Evolutionary conservation across 2,329 filamentous ascomycete genomes (phyloP).

Genomic region (Kalmusia sp.): DNA sequence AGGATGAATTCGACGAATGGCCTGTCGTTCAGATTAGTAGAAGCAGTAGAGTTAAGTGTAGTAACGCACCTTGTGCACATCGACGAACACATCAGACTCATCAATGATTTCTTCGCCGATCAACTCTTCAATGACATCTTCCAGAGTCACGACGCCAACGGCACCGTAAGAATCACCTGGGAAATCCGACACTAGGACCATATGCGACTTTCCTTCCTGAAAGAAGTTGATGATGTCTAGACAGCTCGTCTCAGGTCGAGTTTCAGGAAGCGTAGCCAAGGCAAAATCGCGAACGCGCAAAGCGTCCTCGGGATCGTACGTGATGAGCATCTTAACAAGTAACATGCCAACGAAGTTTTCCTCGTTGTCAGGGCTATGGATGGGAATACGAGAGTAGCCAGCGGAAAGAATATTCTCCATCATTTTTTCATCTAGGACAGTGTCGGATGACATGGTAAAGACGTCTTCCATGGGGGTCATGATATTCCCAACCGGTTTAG

Average conservation of each 20-base stretch:
- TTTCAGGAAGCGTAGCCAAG: constrained; percentile 92
- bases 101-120: constrained; percentile 99
- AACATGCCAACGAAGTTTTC: constrained; percentile 97
- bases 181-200: constrained; percentile 91
- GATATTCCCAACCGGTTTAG: constrained; percentile 91
- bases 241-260: constrained; percentile 92
- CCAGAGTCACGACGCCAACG: constrained; percentile 90
- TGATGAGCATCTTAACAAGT: constrained; percentile 97
- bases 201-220: constrained; percentile 98
- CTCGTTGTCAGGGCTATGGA: constrained; percentile 83
- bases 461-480: constrained; percentile 99
- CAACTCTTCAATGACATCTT: constrained; percentile 97
- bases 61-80: constrained; percentile 77
- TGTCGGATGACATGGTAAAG: constrained; percentile 95
- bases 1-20: constrained; percentile 85
- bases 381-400: constrained; percentile 95
- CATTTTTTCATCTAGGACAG: constrained; percentile 87
- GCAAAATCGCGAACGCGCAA: constrained; percentile 89
- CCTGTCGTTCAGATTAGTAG: constrained; percentile 45
- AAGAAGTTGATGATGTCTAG: constrained; percentile 99
- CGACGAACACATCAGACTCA: constrained; percentile 97
- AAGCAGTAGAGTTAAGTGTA: background rate
- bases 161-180: constrained; percentile 92
- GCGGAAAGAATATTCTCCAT: constrained; percentile 94
- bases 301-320: constrained; percentile 94